Evolutionary conservation across 129 eudicot species (phyloP).

Genomic region (Glebionis coronaria): DNA sequence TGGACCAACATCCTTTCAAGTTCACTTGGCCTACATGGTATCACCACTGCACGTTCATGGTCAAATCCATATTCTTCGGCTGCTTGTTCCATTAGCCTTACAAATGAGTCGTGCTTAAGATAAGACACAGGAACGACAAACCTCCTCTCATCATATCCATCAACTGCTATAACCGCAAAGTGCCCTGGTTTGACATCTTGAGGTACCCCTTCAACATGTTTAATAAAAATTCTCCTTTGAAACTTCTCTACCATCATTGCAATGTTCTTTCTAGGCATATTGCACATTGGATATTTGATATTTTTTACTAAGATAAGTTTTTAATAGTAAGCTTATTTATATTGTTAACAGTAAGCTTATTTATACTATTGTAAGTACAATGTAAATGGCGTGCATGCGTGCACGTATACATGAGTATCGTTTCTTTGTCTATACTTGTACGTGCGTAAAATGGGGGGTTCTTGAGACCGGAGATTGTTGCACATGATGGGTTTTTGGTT

Average conservation of each 20-base stretch:
- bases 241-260: constrained; percentile 20
- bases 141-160: constrained; percentile 25
- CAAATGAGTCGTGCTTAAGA: constrained; percentile 20
- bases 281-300: background rate
- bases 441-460: background rate
- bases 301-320: background rate
- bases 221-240: constrained; percentile 15
- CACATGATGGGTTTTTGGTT: constrained; percentile 29
- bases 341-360: background rate
- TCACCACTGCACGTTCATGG: constrained; percentile 24
- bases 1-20: constrained; percentile 22
- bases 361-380: constrained; percentile 14
- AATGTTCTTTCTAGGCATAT: constrained; percentile 21
- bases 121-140: constrained; percentile 30
- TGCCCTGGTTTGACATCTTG: constrained; percentile 30
- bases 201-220: background rate
- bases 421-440: background rate
- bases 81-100: constrained; percentile 24
- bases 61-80: constrained; percentile 28
- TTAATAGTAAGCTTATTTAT: constrained; percentile 6
- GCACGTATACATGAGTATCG: constrained; percentile 21
- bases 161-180: constrained; percentile 28
- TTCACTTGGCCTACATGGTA: constrained; percentile 31
- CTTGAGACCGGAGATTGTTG: constrained; percentile 11
- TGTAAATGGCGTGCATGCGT: constrained; percentile 7